phyloP scores from a whole-genome alignment of 179 eudicot species.

The Pouteria campechiana region DNA sequence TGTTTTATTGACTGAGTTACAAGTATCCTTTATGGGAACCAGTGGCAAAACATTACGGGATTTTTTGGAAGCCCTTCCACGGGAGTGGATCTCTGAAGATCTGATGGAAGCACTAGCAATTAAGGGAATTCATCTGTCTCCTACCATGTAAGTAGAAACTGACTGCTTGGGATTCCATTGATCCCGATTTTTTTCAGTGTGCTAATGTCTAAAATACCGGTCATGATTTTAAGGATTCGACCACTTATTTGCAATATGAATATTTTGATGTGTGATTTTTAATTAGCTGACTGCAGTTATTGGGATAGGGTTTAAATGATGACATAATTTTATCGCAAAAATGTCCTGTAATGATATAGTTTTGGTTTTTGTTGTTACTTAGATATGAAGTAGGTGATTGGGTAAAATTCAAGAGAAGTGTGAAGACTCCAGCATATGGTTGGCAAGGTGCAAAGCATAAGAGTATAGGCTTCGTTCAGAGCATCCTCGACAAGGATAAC shows the following conservation, averaged over 20 bases:
- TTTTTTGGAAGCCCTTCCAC: constrained; percentile 87
- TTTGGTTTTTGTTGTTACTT: constrained; percentile 8
- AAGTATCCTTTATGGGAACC: constrained; percentile 23
- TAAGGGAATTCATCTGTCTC: constrained; percentile 80
- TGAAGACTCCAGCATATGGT: constrained; percentile 65
- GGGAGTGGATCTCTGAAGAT: constrained; percentile 98
- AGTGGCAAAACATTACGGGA: constrained; percentile 92
- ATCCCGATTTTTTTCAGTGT: neutral
- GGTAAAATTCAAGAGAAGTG: constrained; percentile 79
- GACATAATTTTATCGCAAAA: too few species aligned
- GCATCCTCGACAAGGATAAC: constrained; percentile 72
- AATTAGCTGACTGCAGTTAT: too few species aligned
- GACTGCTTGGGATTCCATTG: neutral
- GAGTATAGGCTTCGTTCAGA: constrained; percentile 93
- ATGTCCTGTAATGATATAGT: neutral
- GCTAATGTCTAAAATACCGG: too few species aligned
- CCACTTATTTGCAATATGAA: too few species aligned
- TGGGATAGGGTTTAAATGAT: too few species aligned
- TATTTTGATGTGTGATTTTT: too few species aligned
- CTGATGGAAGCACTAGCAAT: constrained; percentile 75
- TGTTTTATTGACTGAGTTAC: too few species aligned
- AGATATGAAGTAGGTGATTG: constrained; percentile 91
- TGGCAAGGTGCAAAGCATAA: constrained; percentile 91
- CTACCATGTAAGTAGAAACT: constrained; percentile 62
- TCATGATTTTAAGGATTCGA: too few species aligned